Evolutionary conservation across 441 rosid genomes (phyloP).

Genomic region (Brassica balearica): DNA sequence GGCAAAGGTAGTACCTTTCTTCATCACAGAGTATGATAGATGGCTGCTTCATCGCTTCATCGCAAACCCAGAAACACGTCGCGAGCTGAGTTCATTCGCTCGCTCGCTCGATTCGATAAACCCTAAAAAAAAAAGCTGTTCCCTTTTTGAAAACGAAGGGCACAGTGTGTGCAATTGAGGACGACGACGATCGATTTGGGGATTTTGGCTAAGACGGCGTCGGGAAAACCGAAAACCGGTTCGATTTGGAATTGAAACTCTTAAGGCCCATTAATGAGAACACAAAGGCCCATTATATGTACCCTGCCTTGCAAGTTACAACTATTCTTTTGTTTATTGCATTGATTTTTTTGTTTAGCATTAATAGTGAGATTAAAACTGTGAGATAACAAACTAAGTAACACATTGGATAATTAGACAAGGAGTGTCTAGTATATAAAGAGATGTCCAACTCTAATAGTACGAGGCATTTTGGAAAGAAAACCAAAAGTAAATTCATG

Average conservation of each 20-base stretch:
- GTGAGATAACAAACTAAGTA: too few species aligned
- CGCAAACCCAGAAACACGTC: background rate
- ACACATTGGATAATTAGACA: too few species aligned
- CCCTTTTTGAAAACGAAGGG: background rate
- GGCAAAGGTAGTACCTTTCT: constrained; percentile 49
- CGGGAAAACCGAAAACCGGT: background rate
- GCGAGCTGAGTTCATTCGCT: background rate
- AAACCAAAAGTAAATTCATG: too few species aligned
- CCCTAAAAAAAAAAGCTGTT: constrained; percentile 23
- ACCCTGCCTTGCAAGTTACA: too few species aligned
- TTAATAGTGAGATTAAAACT: too few species aligned
- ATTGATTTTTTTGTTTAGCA: too few species aligned
- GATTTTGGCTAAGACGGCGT: constrained; percentile 19
- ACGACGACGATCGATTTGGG: constrained; percentile 24
- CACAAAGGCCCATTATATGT: too few species aligned
- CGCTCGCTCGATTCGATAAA: constrained; percentile 15
- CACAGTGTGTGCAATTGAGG: constrained; percentile 11
- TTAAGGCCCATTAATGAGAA: constrained; percentile 14
- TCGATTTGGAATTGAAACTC: background rate
- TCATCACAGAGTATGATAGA: constrained; percentile 48
- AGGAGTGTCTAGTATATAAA: too few species aligned
- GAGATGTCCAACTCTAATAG: too few species aligned
- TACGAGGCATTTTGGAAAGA: too few species aligned
- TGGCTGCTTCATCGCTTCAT: constrained; percentile 29
- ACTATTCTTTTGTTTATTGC: too few species aligned